Base-by-base conservation (phyloP, 371 early-diverging fungal species). In the Saksenaea vasiformis region DNA sequence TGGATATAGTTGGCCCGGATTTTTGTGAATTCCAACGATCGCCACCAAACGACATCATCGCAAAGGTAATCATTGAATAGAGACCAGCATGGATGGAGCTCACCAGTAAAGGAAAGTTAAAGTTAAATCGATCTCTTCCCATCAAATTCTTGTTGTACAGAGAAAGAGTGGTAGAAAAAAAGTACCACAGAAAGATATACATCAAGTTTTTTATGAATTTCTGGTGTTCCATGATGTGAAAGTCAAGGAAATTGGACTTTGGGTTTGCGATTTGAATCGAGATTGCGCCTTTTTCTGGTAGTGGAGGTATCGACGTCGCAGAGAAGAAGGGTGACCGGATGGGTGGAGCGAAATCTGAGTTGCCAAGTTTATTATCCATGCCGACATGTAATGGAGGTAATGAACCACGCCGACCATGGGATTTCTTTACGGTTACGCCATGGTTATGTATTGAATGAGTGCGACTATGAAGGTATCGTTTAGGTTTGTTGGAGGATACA, bases 71-170 rank as follows among this genome's bases (percentile, higher is more conserved):
- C 26, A 81, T 41, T 58, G 82, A 82, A 62, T 93, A 90, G 28
- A 87, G 68, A 5, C 80, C 81, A 54, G 85, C 78, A 75, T 93
- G 91, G 26, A 93, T 73, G 22, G 87, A 82, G 37, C 91, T 90
- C 54, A 91, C 87, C 64, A 94, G 85, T 22, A 95, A 71, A 11
- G 95, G 95, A 61, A 90, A 86, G 53, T 81, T 76, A 75, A 96
- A 90, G 74, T 93, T 86, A 64, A 87, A 84, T 56, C 89, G 85
- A 43, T 88, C 85, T 61, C 83, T 82, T 35, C 92, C 90, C 85
- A 86, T 79, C 47, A 86, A 57, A n/a, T 81, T 77, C 73, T 92
- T 94, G 84, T 96, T 96, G 86, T 93, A 95, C 9, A 94, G 79
- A 1, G 90, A 88, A 27, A 96, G 80, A 3, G 82, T 67, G 0